Evolutionary conservation across 2,329 filamentous ascomycete species (phyloP).

Genomic region (Neofusicoccum parvum): DNA sequence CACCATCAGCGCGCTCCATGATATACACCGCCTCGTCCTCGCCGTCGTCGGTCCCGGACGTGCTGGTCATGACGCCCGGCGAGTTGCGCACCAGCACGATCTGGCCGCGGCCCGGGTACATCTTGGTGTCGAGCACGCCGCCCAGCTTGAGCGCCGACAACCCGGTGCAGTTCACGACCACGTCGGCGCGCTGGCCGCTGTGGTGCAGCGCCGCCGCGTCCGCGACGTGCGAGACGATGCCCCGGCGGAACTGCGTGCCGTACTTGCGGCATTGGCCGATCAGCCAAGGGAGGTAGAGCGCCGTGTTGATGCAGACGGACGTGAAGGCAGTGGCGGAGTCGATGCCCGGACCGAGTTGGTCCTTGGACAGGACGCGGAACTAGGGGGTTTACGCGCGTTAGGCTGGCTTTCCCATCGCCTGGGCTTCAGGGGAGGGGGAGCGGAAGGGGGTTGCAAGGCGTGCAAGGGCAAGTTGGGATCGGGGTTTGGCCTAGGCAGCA

Average conservation of each 20-base stretch:
- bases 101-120: slow-evolving; percentile 81
- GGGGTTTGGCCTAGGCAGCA: slow-evolving; percentile 28
- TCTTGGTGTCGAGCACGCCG: slow-evolving; percentile 73
- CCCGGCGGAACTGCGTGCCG: slow-evolving; percentile 61
- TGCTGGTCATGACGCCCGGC: slow-evolving; percentile 67
- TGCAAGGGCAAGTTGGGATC: neutral
- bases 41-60: slow-evolving; percentile 74
- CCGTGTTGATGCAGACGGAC: slow-evolving; percentile 88
- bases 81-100: slow-evolving; percentile 82
- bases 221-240: slow-evolving; percentile 63
- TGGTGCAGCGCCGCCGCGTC: slow-evolving; percentile 68
- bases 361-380: slow-evolving; percentile 63
- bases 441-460: neutral
- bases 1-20: slow-evolving; percentile 72
- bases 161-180: slow-evolving; percentile 85
- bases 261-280: slow-evolving; percentile 75
- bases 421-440: slow-evolving; percentile 3
- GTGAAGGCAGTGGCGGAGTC: slow-evolving; percentile 76
- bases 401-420: neutral
- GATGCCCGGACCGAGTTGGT: slow-evolving; percentile 62
- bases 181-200: slow-evolving; percentile 59
- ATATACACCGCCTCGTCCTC: slow-evolving; percentile 74
- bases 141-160: slow-evolving; percentile 74
- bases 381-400: slow-evolving; percentile 28
- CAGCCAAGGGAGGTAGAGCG: slow-evolving; percentile 85